Percentiles rank a stretch among this genome's conserved stretches.
Evolutionary conservation across 306 rosid genomes (phyloP).

Genomic region (Vigna nakashimae): DNA sequence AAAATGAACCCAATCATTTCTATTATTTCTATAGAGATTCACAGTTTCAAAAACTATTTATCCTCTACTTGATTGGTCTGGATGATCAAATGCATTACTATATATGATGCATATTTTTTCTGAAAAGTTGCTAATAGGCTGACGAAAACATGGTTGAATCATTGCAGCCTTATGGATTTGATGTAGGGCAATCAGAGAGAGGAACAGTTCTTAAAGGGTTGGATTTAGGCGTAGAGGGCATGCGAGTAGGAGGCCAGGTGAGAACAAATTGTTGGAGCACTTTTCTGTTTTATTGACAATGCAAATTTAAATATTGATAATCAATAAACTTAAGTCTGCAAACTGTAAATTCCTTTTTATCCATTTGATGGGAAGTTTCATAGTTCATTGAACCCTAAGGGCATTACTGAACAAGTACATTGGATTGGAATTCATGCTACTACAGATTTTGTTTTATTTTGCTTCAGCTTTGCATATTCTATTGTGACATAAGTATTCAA

Average conservation of each 20-base stretch:
- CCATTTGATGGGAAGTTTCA: slow-evolving; percentile 30
- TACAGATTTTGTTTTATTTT: slow-evolving; percentile 20
- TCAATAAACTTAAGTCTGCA: slow-evolving; percentile 1
- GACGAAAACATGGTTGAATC: slow-evolving; percentile 46
- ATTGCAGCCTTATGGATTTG: slow-evolving; percentile 98
- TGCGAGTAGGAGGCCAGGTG: slow-evolving; percentile 97
- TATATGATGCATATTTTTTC: not conserved
- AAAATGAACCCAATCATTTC: not conserved
- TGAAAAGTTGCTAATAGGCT: slow-evolving; percentile 25
- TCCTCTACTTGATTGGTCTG: slow-evolving; percentile 17
- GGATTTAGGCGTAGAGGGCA: slow-evolving; percentile 91
- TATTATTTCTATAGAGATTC: not conserved
- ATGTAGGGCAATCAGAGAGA: slow-evolving; percentile 88
- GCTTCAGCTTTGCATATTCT: not conserved
- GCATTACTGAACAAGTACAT: not conserved
- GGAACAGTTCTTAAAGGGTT: slow-evolving; percentile 90
- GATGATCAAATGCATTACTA: not conserved
- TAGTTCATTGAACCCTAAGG: not conserved
- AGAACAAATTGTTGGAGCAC: slow-evolving; percentile 41
- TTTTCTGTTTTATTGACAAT: slow-evolving; percentile 27
- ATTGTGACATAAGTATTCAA: not conserved
- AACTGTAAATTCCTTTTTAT: not conserved
- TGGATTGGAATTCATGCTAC: slow-evolving; percentile 27
- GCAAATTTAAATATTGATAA: slow-evolving; percentile 3
- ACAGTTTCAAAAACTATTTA: not conserved